phyloP scores from a whole-genome alignment of 208 protist genomes.

The Acanthamoeba sp. region DNA sequence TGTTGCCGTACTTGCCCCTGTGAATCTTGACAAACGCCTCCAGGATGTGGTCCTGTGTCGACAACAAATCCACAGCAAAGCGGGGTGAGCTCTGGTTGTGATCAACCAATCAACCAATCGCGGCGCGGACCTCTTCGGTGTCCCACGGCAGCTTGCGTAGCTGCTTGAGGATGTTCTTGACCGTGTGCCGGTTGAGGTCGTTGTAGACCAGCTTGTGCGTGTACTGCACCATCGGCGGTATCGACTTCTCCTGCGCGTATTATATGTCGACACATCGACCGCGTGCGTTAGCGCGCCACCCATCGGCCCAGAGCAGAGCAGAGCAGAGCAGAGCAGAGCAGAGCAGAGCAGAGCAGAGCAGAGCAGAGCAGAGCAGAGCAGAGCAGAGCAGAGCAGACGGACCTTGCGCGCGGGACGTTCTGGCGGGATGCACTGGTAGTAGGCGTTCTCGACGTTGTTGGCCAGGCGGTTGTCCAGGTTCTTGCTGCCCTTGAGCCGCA shows the following conservation, averaged over 20 bases:
- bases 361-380: not conserved
- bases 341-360: not conserved
- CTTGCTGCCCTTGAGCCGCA: conserved; percentile 84
- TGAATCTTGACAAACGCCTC: conserved; percentile 78
- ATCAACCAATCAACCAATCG: not conserved
- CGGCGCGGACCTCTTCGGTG: conserved; percentile 67
- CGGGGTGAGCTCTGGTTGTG: no score
- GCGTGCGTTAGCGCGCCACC: no score
- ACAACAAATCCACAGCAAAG: not conserved
- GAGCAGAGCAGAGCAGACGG: not conserved
- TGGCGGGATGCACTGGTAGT: conserved; percentile 82
- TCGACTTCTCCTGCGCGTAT: conserved; percentile 65
- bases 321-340: not conserved
- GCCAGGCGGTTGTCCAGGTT: conserved; percentile 79
- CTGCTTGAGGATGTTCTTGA: conserved; percentile 80
- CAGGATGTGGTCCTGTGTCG: conserved; percentile 1
- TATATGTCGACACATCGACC: not conserved
- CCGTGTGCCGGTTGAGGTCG: conserved; percentile 68
- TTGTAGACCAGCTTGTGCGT: conserved; percentile 82
- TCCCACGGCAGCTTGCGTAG: conserved; percentile 82
- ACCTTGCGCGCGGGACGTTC: conserved; percentile 69
- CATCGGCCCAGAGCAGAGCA: no score
- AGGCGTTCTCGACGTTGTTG: conserved; percentile 84
- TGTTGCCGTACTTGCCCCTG: conserved; percentile 84
- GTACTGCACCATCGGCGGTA: conserved; percentile 79